phyloP scores from a whole-genome alignment of 768 basidiomycete genomes.

The Pleurotus eryngii region DNA sequence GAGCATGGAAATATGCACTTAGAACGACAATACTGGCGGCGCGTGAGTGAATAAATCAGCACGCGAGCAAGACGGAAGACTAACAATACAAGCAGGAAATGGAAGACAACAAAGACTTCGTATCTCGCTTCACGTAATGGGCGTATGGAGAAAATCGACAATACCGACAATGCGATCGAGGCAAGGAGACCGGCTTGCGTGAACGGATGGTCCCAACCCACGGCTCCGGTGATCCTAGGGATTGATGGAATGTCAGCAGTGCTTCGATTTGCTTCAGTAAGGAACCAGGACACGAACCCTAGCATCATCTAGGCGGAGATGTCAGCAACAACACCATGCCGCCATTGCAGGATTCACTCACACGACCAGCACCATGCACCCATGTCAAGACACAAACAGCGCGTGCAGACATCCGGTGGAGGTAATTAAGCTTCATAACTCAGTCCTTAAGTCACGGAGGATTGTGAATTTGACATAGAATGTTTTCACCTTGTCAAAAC shows the following conservation, averaged over 20 bases:
- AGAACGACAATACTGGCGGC: conserved; percentile 33
- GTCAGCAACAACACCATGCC: neutral
- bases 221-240: conserved; percentile 12
- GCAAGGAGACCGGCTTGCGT: conserved; percentile 36
- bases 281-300: conserved; percentile 8
- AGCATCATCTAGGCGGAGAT: conserved; percentile 13
- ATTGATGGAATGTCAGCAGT: neutral
- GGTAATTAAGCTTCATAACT: conserved; percentile 32
- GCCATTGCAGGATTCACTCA: conserved; percentile 19
- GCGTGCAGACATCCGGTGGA: conserved; percentile 50
- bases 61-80: conserved; percentile 11
- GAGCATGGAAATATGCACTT: conserved; percentile 39
- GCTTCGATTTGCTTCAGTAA: too few relatives aligned
- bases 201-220: conserved; percentile 20
- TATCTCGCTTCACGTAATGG: conserved; percentile 43
- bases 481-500: conserved; percentile 35
- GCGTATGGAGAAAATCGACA: conserved; percentile 45
- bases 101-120: conserved; percentile 49
- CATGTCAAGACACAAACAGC: conserved; percentile 43
- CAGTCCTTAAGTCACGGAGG: neutral
- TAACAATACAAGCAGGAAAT: conserved; percentile 39
- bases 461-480: neutral
- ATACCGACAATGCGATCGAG: conserved; percentile 33
- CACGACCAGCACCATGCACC: conserved; percentile 44
- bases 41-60: neutral